Evolutionary conservation across 2,329 filamentous ascomycete genomes (phyloP).

Genomic region (Neophaeococcomyces aloes): DNA sequence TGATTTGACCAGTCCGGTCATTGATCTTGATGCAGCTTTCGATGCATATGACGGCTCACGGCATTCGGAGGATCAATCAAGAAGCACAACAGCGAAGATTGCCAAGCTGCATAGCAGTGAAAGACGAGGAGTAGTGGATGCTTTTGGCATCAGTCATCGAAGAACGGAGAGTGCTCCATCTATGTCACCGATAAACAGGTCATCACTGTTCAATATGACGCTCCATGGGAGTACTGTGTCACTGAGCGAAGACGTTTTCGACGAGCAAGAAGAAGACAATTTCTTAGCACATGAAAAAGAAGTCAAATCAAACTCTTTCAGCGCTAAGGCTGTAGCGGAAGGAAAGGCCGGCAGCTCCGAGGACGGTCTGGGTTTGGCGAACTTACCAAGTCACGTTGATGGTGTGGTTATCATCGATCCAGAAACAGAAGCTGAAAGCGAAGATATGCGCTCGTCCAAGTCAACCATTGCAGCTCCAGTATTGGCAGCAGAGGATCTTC

Average conservation of each 20-base stretch:
- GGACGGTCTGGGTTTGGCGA: conserved; percentile 17
- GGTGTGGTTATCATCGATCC: conserved; percentile 20
- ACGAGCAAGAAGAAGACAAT: conserved; percentile 42
- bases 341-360: background rate
- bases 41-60: conserved; percentile 65
- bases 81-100: conserved; percentile 27
- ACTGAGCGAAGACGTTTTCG: conserved; percentile 38
- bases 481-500: conserved; percentile 19
- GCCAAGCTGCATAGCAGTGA: conserved; percentile 42
- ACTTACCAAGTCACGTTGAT: conserved; percentile 10
- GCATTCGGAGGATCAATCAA: conserved; percentile 21
- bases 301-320: conserved; percentile 20
- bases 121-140: conserved; percentile 32
- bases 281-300: conserved; percentile 29
- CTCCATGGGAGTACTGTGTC: conserved; percentile 30
- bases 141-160: conserved; percentile 29
- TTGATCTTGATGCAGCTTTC: conserved; percentile 87
- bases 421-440: conserved; percentile 16
- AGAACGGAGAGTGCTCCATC: conserved; percentile 40
- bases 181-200: conserved; percentile 39
- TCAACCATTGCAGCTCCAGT: conserved; percentile 21
- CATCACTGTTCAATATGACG: conserved; percentile 26
- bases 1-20: conserved; percentile 65
- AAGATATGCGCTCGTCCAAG: conserved; percentile 19
- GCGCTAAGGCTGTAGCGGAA: background rate